These are phyloP conservation scores for Suhomyces bribrorum DNA, from an alignment of 1,139 yeast genomes.

Conservation along the genomic window DNA sequence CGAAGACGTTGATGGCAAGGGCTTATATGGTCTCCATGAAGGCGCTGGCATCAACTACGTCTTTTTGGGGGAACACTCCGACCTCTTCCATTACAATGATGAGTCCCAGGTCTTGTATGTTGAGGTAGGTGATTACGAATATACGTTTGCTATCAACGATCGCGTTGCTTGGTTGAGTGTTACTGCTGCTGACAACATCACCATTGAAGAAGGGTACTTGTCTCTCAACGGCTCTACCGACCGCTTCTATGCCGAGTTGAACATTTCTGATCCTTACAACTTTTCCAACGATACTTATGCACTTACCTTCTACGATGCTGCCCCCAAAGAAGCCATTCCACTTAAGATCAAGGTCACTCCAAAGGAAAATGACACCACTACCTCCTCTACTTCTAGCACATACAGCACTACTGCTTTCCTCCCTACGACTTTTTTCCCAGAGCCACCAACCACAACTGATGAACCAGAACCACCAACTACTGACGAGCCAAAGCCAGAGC, in stretches of 20 bases:
- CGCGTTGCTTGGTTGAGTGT: constrained; percentile 19
- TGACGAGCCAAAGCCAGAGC: constrained; percentile 22
- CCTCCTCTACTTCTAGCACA: too few relatives aligned
- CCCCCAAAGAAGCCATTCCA: constrained; percentile 23
- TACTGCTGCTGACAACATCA: constrained; percentile 16
- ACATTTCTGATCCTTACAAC: constrained; percentile 41
- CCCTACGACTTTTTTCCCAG: too few relatives aligned
- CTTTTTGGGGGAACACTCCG: constrained; percentile 30
- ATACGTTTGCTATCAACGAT: constrained; percentile 8
- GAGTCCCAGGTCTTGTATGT: constrained; percentile 4
- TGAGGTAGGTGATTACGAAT: not conserved
- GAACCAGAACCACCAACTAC: too few relatives aligned
- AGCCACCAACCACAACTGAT: too few relatives aligned
- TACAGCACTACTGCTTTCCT: constrained; percentile 8
- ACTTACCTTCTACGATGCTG: constrained; percentile 19
- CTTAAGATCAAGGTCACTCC: constrained; percentile 18
- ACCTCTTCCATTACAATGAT: constrained; percentile 10
- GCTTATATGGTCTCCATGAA: constrained; percentile 33
- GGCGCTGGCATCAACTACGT: constrained; percentile 58
- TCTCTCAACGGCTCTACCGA: constrained; percentile 30
- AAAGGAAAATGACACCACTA: too few relatives aligned
- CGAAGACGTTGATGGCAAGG: constrained; percentile 5
- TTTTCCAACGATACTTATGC: constrained; percentile 33
- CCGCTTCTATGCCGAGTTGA: constrained; percentile 42
- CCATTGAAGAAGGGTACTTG: constrained; percentile 25